A percentile compares a stretch with the other conserved stretches of the same genome.
Conservation (phyloP, 768 basidiomycete genomes). For the Suillus weaverae region DNA sequence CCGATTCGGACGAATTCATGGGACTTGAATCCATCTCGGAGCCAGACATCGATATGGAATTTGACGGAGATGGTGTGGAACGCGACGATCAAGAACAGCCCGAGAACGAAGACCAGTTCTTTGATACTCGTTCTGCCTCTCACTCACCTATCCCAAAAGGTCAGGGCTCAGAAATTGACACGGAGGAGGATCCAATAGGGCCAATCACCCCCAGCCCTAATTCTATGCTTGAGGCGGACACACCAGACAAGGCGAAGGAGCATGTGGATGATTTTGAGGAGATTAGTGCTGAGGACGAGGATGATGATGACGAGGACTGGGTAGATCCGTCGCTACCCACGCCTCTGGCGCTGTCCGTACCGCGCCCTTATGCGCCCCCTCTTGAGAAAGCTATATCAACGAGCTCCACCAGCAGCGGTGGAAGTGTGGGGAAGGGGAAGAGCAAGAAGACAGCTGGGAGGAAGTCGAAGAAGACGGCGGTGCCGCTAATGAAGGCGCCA, state of each 20-base stretch:
- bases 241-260: slow-evolving; percentile 25
- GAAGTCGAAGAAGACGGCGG: slow-evolving; percentile 38
- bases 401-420: slow-evolving; percentile 24
- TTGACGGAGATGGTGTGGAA: slow-evolving; percentile 46
- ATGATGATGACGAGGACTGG: slow-evolving; percentile 59
- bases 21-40: slow-evolving; percentile 84
- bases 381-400: slow-evolving; percentile 28
- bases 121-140: slow-evolving; percentile 51
- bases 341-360: slow-evolving; percentile 26
- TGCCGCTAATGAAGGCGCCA: slow-evolving; percentile 40
- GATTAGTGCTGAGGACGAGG: slow-evolving; percentile 29
- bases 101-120: slow-evolving; percentile 48
- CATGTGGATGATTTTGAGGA: slow-evolving; percentile 29
- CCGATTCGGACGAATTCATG: slow-evolving; percentile 68
- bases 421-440: slow-evolving; percentile 29
- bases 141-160: slow-evolving; percentile 43
- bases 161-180: slow-evolving; percentile 59
- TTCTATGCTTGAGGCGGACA: slow-evolving; percentile 27
- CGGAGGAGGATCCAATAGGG: slow-evolving; percentile 70
- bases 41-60: slow-evolving; percentile 62
- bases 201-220: slow-evolving; percentile 69
- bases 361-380: slow-evolving; percentile 28
- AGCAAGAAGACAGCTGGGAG: slow-evolving; percentile 30
- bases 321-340: slow-evolving; percentile 61
- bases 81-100: slow-evolving; percentile 30